Base-by-base conservation (phyloP, 768 basidiomycete species). In the Mycena olivaceomarginata region DNA sequence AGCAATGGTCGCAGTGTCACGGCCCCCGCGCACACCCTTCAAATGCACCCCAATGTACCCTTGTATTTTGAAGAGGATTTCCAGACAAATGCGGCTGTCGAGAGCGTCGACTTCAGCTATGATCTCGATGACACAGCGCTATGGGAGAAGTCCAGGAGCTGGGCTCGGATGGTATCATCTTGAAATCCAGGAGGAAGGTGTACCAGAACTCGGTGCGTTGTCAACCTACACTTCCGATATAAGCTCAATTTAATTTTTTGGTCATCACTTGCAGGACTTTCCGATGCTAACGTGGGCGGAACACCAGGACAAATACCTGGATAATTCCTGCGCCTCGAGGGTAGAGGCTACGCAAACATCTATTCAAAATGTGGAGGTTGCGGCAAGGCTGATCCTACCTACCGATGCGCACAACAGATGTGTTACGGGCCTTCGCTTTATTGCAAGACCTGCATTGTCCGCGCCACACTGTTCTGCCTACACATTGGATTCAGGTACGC, bases 201-300 rank as follows among this genome's bases (percentile, higher is more conserved):
- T 65, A 65, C 13, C n/a, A 65, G 41, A 62, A 62, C 20, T 62
- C 60, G 20, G 60, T 62, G 25, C 57, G 57, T 59, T 5, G 12
- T 31, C 3, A 31, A 31, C 31, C 31, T 31, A 31, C 31, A 31
- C 31, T 31, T 31, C 31, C 31, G 31, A 31, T 31, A 31, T 31
- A 31, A 31, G 3, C 31, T 31, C 31, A 31, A 31, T 31, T 31
- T 31, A 31, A 31, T 31, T 31, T 45, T 45, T 45, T 45, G 43
- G 2, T 45, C 43, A 5, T 45, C 43, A 45, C 43, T 45, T 45
- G 43, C 53, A 56, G 53, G 53, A 56, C n/a, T 56, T 20, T 22
- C 53, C 53, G 20, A 56, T 56, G 53, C 53, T 56, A 9, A 56
- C 53, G 8, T 56, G 53, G 53, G 53, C 16, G 16, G 15, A 41